phyloP scores from a whole-genome alignment of 2,329 filamentous ascomycete genomes.

The Trichoderma oligosporum region DNA sequence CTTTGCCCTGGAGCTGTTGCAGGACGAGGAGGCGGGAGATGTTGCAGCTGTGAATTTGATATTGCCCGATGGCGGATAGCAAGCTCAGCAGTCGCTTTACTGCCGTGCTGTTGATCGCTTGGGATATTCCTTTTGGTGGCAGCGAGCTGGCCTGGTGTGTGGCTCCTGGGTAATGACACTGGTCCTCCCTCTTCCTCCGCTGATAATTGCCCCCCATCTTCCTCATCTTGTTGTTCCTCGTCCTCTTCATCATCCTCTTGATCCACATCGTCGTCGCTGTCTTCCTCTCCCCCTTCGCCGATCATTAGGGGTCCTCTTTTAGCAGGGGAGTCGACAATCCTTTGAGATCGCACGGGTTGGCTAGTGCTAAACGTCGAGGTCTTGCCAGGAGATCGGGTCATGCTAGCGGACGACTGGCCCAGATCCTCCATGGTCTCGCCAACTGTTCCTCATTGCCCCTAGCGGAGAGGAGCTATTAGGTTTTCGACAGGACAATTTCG shows the following conservation, averaged over 20 bases:
- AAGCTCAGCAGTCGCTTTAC: constrained; percentile 42
- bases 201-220: constrained; percentile 19
- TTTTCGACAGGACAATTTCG: constrained; percentile 17
- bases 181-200: background rate
- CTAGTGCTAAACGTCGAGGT: constrained; percentile 11
- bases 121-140: constrained; percentile 51
- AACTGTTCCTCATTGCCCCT: constrained; percentile 32
- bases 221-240: constrained; percentile 13
- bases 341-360: constrained; percentile 49
- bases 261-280: constrained; percentile 34
- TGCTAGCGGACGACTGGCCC: constrained; percentile 32
- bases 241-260: constrained; percentile 32
- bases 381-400: constrained; percentile 34
- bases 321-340: constrained; percentile 41
- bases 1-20: constrained; percentile 25
- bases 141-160: constrained; percentile 59
- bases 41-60: constrained; percentile 41
- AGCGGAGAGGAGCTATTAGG: constrained; percentile 18
- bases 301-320: constrained; percentile 25
- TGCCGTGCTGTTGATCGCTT: constrained; percentile 45
- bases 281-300: constrained; percentile 36
- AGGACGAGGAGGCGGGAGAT: constrained; percentile 29
- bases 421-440: constrained; percentile 43
- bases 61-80: constrained; percentile 54
- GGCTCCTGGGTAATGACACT: constrained; percentile 48